phyloP scores from a whole-genome alignment of 208 protist species.

The Acanthamoeba castellanii region DNA sequence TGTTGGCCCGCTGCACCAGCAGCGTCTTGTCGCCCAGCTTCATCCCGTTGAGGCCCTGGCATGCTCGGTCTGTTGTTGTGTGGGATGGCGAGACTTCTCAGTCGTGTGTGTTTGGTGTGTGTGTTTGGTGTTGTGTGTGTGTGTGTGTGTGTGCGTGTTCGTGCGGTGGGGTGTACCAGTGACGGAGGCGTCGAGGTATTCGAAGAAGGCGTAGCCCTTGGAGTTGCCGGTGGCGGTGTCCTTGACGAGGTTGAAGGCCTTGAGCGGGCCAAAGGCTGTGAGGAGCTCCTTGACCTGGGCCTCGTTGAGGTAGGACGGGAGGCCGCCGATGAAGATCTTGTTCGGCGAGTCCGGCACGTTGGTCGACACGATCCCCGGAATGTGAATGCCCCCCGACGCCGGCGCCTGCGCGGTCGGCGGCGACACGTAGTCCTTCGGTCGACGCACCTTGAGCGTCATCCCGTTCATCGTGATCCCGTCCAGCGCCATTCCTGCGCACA shows the following conservation, averaged over 20 bases:
- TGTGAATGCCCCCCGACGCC: conserved; percentile 13
- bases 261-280: conserved; percentile 76
- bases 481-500: conserved; percentile 71
- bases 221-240: conserved; percentile 81
- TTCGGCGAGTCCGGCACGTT: conserved; percentile 85
- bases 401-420: neutral
- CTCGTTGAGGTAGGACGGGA: conserved; percentile 80
- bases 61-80: conserved; percentile 82
- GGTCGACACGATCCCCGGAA: conserved; percentile 80
- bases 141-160: no score
- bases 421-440: conserved; percentile 84
- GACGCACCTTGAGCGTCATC: conserved; percentile 81
- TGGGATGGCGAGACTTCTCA: no score
- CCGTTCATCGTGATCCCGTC: conserved; percentile 81
- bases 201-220: conserved; percentile 87
- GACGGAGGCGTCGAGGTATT: conserved; percentile 78
- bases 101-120: no score
- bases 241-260: conserved; percentile 84
- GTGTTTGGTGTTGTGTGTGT: no score
- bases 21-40: conserved; percentile 84
- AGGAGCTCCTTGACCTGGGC: conserved; percentile 83
- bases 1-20: conserved; percentile 82
- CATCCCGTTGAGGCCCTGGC: conserved; percentile 81
- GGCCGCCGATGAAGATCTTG: conserved; percentile 86
- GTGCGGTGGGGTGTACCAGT: conserved; percentile 53